A percentile compares a stretch with the other conserved stretches of the same genome.
Evolutionary conservation across 441 rosid species (phyloP).

Genomic region (Theobroma grandiflorum): DNA sequence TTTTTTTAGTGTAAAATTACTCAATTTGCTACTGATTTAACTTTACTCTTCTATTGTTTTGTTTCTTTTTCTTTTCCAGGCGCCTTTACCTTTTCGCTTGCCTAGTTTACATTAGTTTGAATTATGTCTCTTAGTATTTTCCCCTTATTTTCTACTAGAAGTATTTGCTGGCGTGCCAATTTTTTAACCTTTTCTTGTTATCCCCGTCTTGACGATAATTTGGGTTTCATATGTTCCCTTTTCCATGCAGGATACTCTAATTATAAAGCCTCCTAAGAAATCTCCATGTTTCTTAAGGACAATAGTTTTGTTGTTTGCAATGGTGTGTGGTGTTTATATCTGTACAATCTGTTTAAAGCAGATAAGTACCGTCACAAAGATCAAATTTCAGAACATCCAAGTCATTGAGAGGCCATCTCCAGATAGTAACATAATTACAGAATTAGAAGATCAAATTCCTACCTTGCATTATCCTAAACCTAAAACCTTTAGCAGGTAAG

Average conservation of each 20-base stretch:
- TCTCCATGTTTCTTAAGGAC: constrained; percentile 73
- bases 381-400: constrained; percentile 48
- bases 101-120: constrained; percentile 17
- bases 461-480: constrained; percentile 78
- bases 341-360: constrained; percentile 74
- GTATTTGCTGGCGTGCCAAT: not conserved
- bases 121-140: constrained; percentile 7
- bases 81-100: not conserved
- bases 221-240: constrained; percentile 1
- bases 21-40: not conserved
- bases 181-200: not conserved
- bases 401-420: constrained; percentile 40
- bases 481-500: constrained; percentile 78
- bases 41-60: not conserved
- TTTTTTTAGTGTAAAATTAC: not conserved
- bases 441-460: constrained; percentile 43
- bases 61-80: not conserved
- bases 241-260: constrained; percentile 58
- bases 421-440: constrained; percentile 23
- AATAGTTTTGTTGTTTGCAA: constrained; percentile 71
- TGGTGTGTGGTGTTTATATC: constrained; percentile 74
- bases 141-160: not conserved
- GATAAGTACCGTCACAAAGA: constrained; percentile 47
- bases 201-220: not conserved
- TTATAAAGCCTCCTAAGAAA: constrained; percentile 72